Evolutionary conservation across 441 rosid species (phyloP).

Genomic region (Erodium texanum): DNA sequence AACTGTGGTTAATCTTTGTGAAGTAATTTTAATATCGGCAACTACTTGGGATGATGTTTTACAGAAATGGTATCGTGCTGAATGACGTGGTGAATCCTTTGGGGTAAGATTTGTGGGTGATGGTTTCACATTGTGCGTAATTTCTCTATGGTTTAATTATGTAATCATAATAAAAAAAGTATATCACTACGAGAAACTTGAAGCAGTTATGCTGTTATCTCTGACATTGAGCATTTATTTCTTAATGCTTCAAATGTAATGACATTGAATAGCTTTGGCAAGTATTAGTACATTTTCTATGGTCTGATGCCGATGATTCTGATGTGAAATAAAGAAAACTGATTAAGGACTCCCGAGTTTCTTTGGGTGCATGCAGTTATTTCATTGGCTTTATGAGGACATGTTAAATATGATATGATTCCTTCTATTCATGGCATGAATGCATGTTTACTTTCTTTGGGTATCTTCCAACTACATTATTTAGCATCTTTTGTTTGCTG

Average conservation of each 20-base stretch:
- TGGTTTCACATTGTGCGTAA: not conserved
- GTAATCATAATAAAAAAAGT: not conserved
- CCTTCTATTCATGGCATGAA: not conserved
- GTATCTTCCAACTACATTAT: no score
- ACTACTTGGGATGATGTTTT: slow-evolving; percentile 3
- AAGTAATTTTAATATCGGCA: not conserved
- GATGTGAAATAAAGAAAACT: not conserved
- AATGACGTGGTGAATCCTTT: not conserved
- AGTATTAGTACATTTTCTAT: not conserved
- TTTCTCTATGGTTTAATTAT: not conserved
- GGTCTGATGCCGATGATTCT: not conserved
- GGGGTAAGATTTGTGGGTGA: slow-evolving; percentile 5
- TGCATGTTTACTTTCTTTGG: not conserved
- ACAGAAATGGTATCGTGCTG: slow-evolving; percentile 1
- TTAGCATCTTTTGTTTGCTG: not conserved
- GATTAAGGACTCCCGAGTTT: not conserved
- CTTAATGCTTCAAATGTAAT: not conserved
- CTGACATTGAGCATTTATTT: not conserved
- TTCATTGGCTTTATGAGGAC: not conserved
- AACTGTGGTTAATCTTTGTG: not conserved
- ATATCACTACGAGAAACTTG: not conserved
- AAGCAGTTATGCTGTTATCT: not conserved
- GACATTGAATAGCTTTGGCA: not conserved
- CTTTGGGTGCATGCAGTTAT: not conserved
- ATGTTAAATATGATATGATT: slow-evolving; percentile 1